A percentile compares a stretch with the other conserved stretches of the same genome.
These are phyloP conservation scores for Pyrenula aspistea DNA, from an alignment of 495 filamentous ascomycete genomes.

Conservation along the genomic window DNA sequence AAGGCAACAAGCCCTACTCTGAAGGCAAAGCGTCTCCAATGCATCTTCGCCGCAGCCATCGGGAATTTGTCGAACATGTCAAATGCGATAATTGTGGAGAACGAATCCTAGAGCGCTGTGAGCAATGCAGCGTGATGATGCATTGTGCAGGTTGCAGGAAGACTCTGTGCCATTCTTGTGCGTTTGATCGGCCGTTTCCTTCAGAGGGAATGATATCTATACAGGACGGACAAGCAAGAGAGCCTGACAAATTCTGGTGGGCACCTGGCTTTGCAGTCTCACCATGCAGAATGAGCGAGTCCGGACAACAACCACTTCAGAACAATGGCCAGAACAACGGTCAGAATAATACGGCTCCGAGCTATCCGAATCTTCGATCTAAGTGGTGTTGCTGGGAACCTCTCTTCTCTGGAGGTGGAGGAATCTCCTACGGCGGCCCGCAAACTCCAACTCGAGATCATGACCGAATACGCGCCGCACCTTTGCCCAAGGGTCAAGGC, in stretches of 20 bases:
- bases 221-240: constrained; percentile 7
- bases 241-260: constrained; percentile 39
- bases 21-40: constrained; percentile 43
- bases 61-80: constrained; percentile 36
- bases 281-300: constrained; percentile 47
- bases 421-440: constrained; percentile 40
- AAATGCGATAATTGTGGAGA: constrained; percentile 43
- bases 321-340: constrained; percentile 14
- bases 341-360: constrained; percentile 14
- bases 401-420: constrained; percentile 49
- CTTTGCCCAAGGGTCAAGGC: constrained; percentile 38
- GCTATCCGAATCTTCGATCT: constrained; percentile 35
- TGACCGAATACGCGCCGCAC: constrained; percentile 43
- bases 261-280: constrained; percentile 38
- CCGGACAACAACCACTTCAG: constrained; percentile 15
- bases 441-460: constrained; percentile 36
- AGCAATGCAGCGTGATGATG: constrained; percentile 52
- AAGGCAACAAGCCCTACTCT: constrained; percentile 24
- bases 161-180: constrained; percentile 49
- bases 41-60: constrained; percentile 43
- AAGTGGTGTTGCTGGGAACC: constrained; percentile 55
- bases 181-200: constrained; percentile 43
- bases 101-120: constrained; percentile 42
- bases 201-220: constrained; percentile 16
- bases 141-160: constrained; percentile 51